These are phyloP conservation scores for Zygotorulaspora chibaensis DNA, from an alignment of 805 yeast genomes.

Conservation along the genomic window DNA sequence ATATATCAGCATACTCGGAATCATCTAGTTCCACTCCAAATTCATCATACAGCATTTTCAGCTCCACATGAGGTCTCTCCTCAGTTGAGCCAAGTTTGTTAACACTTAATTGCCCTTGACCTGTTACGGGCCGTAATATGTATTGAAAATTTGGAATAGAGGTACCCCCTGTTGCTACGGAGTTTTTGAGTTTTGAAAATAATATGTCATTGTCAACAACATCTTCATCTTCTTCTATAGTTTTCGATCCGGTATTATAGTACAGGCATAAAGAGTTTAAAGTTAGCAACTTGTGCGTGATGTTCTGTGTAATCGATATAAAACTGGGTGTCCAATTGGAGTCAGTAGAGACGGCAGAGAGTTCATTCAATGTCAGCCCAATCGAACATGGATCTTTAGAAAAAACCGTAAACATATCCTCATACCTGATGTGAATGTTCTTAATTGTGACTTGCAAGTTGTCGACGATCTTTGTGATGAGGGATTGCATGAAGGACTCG, in stretches of 20 bases:
- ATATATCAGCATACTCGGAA: conserved; percentile 73
- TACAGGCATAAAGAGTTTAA: conserved; percentile 72
- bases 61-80: conserved; percentile 60
- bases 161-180: conserved; percentile 38
- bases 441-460: conserved; percentile 87
- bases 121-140: conserved; percentile 82
- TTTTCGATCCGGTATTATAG: conserved; percentile 67
- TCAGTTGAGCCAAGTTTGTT: conserved; percentile 76
- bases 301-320: conserved; percentile 60
- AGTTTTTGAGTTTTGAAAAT: conserved; percentile 43
- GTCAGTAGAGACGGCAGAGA: conserved; percentile 89
- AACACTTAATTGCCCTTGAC: conserved; percentile 74
- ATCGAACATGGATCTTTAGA: conserved; percentile 73
- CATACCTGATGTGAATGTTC: conserved; percentile 88
- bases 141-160: conserved; percentile 44
- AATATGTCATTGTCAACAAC: conserved; percentile 27
- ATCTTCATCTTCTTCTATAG: conserved; percentile 49
- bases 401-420: conserved; percentile 64
- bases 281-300: conserved; percentile 73
- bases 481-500: conserved; percentile 80
- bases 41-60: conserved; percentile 79
- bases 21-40: conserved; percentile 84
- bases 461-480: conserved; percentile 86
- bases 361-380: conserved; percentile 78
- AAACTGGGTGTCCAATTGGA: conserved; percentile 81